These are phyloP conservation scores for Syzygium grande DNA, from an alignment of 345 rosid genomes.

Conservation along the genomic window DNA sequence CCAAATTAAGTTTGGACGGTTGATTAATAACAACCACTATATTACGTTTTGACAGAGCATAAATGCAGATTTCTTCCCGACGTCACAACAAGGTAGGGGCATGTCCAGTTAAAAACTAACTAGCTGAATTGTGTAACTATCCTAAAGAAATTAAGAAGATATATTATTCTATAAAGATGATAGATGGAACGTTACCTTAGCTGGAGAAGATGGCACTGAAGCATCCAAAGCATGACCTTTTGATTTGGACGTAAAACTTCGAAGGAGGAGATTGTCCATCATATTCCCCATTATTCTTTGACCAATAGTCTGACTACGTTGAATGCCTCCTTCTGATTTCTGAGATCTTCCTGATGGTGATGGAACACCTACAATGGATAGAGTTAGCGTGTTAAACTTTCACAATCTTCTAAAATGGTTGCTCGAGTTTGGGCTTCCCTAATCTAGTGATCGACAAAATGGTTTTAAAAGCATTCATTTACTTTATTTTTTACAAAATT, in stretches of 20 bases:
- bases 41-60: not conserved
- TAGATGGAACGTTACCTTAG: slow-evolving; percentile 41
- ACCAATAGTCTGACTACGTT: slow-evolving; percentile 74
- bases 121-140: not conserved
- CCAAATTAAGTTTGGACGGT: not conserved
- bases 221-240: slow-evolving; percentile 46
- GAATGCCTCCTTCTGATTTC: slow-evolving; percentile 50
- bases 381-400: not conserved
- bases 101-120: not conserved
- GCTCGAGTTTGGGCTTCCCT: not conserved
- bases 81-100: not conserved
- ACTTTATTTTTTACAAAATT: not conserved
- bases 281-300: slow-evolving; percentile 75
- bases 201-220: slow-evolving; percentile 64
- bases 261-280: slow-evolving; percentile 81
- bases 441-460: not conserved
- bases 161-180: not conserved
- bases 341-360: slow-evolving; percentile 77
- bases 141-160: not conserved
- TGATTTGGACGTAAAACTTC: slow-evolving; percentile 78
- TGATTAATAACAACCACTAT: not conserved
- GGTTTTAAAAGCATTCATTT: not conserved
- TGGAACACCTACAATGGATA: slow-evolving; percentile 45
- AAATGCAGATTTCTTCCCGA: not conserved
- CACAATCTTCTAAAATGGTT: not conserved